Evolutionary conservation across 2,329 filamentous ascomycete genomes (phyloP).

Genomic region (Tolypocladium capitatum): DNA sequence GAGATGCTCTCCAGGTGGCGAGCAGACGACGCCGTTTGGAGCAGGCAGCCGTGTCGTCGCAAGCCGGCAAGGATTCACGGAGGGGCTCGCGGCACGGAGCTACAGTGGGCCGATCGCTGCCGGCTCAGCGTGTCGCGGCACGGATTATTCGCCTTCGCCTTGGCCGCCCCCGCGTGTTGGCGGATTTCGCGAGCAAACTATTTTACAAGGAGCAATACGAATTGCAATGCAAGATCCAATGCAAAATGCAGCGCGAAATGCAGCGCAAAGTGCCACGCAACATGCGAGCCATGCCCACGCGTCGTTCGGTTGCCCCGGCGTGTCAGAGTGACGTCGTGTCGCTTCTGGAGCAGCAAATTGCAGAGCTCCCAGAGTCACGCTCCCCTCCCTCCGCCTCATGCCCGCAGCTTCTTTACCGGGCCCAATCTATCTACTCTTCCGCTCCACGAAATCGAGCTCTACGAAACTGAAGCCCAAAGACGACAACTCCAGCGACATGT

Average conservation of each 20-base stretch:
- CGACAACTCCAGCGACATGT: constrained; percentile 9
- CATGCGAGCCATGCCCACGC: too few relatives aligned
- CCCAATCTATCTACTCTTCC: not conserved
- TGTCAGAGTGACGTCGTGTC: not conserved
- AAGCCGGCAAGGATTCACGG: not conserved
- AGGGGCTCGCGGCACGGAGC: not conserved
- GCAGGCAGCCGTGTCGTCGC: constrained; percentile 6
- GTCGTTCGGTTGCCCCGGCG: too few relatives aligned
- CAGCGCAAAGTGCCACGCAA: too few relatives aligned
- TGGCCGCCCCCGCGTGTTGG: not conserved
- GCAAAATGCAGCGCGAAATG: too few relatives aligned
- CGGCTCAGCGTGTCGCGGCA: not conserved
- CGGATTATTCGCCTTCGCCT: not conserved
- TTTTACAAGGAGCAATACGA: too few relatives aligned
- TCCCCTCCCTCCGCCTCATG: not conserved
- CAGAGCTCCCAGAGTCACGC: not conserved
- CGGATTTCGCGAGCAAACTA: not conserved
- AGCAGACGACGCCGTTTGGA: not conserved
- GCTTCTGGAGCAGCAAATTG: not conserved
- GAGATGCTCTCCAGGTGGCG: not conserved
- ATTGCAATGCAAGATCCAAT: too few relatives aligned
- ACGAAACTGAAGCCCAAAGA: not conserved
- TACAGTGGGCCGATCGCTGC: not conserved
- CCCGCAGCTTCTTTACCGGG: not conserved
- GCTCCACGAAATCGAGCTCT: not conserved